Evolutionary conservation across 192 early-diverging fungal genomes (phyloP), one percentile per base, ranked within the genome.

Genomic region (Anaeromyces robustus): DNA sequence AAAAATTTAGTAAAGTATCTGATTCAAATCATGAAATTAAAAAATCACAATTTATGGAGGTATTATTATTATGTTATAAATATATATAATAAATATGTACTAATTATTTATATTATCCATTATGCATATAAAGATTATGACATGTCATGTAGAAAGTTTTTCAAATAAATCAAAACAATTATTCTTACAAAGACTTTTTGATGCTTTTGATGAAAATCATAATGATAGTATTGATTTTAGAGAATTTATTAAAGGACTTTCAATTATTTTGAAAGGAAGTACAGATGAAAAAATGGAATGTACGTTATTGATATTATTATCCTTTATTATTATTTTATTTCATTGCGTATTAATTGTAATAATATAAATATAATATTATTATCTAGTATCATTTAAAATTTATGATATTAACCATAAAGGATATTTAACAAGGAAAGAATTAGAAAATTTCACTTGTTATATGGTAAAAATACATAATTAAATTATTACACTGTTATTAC

Each of bases 331-430:
- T n/a, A n/a, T n/a, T n/a, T n/a, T n/a, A n/a, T n/a, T n/a, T n/a
- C n/a, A n/a, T n/a, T n/a, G n/a, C n/a, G n/a, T n/a, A n/a, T n/a
- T n/a, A n/a, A n/a, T n/a, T n/a, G n/a, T n/a, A n/a, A n/a, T 12
- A 32, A 59, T 17, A n/a, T 77, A 19, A 26, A 9, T 39, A 2
- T 29, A 6, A 30, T 83, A 81, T 26, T 39, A 68, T 30, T 78
- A 28, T 68, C 22, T 83, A 94, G 93, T 94, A 79, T 92, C 92
- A 5, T 94, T 94, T 85, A 88, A 89, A 80, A 81, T 94, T 59
- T 94, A 94, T 84, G 94, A 94, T 87, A 87, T 94, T 39, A 90
- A 94, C 80, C 91, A 92, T 80, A 90, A 88, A 82, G 94, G 94
- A 29, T 90, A 89, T 30, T 89, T 94, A 29, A 91, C 92, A 83